Conservation (phyloP, 176 grass and related monocot species). For the Rhipidocladum racemiflorum region DNA sequence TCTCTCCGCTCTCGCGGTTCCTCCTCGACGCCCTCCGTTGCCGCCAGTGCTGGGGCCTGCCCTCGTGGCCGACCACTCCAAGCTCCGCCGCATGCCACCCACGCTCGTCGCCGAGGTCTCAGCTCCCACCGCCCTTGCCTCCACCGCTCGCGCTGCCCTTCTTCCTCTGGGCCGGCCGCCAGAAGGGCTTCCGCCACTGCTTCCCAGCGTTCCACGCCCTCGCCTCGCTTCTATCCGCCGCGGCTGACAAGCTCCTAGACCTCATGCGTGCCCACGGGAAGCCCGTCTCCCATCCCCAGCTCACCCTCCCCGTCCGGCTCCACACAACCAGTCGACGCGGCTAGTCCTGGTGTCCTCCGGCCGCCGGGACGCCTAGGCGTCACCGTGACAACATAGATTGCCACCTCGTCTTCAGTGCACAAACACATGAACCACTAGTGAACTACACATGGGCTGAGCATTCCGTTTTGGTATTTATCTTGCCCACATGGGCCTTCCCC, state of each 20-base stretch:
- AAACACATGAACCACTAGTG: too few relatives aligned
- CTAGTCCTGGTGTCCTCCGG: too few relatives aligned
- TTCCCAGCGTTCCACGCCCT: constrained; percentile 81
- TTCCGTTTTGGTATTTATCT: too few relatives aligned
- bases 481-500: too few relatives aligned
- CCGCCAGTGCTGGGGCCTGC: constrained; percentile 57
- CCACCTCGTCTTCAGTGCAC: too few relatives aligned
- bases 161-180: constrained; percentile 78
- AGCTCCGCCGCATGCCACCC: constrained; percentile 68
- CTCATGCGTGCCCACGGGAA: constrained; percentile 75
- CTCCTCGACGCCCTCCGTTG: constrained; percentile 67
- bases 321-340: too few relatives aligned
- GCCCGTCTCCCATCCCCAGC: constrained; percentile 59
- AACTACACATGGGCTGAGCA: too few relatives aligned
- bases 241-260: constrained; percentile 72
- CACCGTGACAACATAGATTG: too few relatives aligned
- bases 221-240: constrained; percentile 48
- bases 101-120: constrained; percentile 64
- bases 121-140: constrained; percentile 38
- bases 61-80: constrained; percentile 60
- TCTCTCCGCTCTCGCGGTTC: constrained; percentile 60
- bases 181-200: constrained; percentile 71
- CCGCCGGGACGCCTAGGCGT: too few relatives aligned
- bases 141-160: constrained; percentile 69
- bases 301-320: constrained; percentile 68